Conservation (phyloP, 2,329 filamentous ascomycete species). For the Mollisia scopiformis region DNA sequence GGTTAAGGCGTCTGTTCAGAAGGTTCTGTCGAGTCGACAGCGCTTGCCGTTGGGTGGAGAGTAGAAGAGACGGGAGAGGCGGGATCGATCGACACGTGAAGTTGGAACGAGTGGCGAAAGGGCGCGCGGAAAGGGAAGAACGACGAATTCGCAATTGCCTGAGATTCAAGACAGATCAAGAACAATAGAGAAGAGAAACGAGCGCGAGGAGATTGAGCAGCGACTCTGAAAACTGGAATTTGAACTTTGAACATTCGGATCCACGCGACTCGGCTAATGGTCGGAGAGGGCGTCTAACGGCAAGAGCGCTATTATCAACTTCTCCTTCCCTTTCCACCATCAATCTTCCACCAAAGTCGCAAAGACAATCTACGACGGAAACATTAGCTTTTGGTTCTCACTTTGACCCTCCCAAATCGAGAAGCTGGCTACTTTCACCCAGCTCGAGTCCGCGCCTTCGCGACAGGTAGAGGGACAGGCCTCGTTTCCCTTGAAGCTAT, state of each 20-base stretch:
- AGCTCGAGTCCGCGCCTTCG: constrained; percentile 23
- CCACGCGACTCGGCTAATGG: neutral
- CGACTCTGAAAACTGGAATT: too few species aligned
- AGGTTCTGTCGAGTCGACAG: neutral
- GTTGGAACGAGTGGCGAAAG: neutral
- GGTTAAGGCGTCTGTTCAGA: neutral
- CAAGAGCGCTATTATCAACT: neutral
- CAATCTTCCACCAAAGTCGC: too few species aligned
- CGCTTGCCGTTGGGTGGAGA: neutral
- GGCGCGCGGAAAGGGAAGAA: neutral
- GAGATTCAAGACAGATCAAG: too few species aligned
- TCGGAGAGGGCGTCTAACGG: neutral
- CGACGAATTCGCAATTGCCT: too few species aligned
- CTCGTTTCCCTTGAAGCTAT: constrained; percentile 14
- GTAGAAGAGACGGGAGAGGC: neutral
- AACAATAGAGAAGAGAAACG: neutral
- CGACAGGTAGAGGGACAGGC: constrained; percentile 20
- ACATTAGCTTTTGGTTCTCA: neutral
- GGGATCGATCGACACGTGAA: too few species aligned
- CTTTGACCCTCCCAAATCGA: neutral
- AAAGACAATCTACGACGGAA: neutral
- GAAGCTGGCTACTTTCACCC: constrained; percentile 26
- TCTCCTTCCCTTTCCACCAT: neutral
- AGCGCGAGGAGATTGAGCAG: neutral
- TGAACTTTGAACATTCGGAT: neutral